Evolutionary conservation across 257 asterid species (phyloP), one percentile per base, ranked within the genome.

Genomic region (Hygrophila difformis): DNA sequence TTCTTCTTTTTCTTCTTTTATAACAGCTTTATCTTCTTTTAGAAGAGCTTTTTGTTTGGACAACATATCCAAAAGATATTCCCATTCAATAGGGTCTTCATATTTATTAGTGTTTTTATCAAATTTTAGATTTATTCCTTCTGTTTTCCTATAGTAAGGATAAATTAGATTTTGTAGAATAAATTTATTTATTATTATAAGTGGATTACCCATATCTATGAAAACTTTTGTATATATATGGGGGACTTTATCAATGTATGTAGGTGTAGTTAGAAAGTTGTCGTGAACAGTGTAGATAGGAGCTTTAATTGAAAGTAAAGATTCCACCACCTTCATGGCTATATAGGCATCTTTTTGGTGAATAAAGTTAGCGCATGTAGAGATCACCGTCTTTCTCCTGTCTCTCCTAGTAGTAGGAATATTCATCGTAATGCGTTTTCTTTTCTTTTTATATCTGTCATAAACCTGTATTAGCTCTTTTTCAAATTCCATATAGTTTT

Each of bases 281-380:
- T n/a, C n/a, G n/a, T n/a, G 55, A 1, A 49, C 55, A 8, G 55
- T 49, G 18, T 49, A 28, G 22, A 49, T 49, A 8, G 55, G 55
- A 5, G 29, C 51, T 8, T 18, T 37, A 12, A 6, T 12, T 6
- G 8, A 12, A 23, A 48, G 31, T 4, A 48, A 28, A 14, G 41
- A 48, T 48, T 48, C 39, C 9, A 48, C 54, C 6, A 48, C 54
- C 31, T 31, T 48, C 29, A 48, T 18, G 24, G 54, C 54, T 13
- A 48, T 48, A 26, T 48, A 29, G 15, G 54, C 54, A 48, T 48
- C 54, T 15, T 35, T 50, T 17, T 35, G 56, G 20, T 50, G 43
- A 50, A 50, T 34, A 18, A 50, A 50, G 56, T 49, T 49, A 16
- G 15, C 55, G 41, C 41, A 49, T 29, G 55, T 14, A 14, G 55